These are phyloP conservation scores for Vigna mungo DNA, from an alignment of 306 rosid genomes.

Conservation along the genomic window DNA sequence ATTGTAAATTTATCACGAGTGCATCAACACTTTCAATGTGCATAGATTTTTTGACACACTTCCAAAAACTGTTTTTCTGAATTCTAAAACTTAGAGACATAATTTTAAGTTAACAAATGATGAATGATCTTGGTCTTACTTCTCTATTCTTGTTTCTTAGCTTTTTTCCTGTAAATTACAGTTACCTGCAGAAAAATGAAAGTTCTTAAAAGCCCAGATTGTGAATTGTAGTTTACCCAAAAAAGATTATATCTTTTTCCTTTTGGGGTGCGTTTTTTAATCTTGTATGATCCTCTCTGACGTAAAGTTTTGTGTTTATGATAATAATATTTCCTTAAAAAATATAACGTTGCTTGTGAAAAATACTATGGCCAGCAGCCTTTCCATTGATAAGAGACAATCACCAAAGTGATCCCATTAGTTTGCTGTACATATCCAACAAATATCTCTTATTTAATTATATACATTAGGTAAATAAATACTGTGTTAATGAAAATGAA, in stretches of 20 bases:
- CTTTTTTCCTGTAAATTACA: not conserved
- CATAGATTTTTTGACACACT: not conserved
- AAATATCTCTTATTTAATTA: conserved; percentile 22
- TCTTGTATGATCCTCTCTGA: conserved; percentile 1
- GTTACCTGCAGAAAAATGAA: not conserved
- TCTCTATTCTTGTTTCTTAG: too few species aligned
- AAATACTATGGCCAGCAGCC: conserved; percentile 45
- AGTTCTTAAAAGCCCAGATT: not conserved
- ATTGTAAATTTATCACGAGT: too few species aligned
- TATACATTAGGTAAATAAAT: not conserved
- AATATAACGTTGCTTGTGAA: conserved; percentile 43
- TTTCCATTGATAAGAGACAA: conserved; percentile 41
- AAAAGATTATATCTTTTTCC: not conserved
- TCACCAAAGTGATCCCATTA: conserved; percentile 48
- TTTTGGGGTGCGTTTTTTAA: not conserved
- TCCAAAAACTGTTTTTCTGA: not conserved
- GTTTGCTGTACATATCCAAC: conserved; percentile 35
- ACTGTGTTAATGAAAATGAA: too few species aligned
- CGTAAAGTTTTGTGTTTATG: not conserved
- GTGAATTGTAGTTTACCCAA: not conserved
- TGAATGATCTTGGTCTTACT: not conserved
- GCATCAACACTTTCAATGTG: too few species aligned
- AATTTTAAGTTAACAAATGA: not conserved
- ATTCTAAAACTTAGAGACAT: not conserved
- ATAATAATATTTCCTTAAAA: conserved; percentile 7